Base-by-base conservation (phyloP, 805 yeast species). In the Wickerhamomyces tratensis region DNA sequence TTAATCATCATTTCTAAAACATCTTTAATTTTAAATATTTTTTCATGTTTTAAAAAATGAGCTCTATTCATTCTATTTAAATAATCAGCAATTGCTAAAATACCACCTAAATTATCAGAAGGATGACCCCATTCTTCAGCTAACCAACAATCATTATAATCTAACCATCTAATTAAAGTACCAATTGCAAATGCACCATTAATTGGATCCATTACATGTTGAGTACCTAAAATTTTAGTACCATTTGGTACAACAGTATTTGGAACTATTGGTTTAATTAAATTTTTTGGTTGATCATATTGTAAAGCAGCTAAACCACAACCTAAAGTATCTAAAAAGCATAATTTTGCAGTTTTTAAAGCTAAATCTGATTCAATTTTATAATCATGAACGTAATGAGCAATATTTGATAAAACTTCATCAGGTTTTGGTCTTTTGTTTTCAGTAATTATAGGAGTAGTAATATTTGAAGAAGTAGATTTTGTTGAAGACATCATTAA, bases 41-140 rank as follows among this genome's bases (percentile, higher is more conserved):
- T 59, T 29, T 76, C 77, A 26, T 53, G 51, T 38, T 56, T 57
- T 25, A 66, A 68, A 34, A 57, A 56, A 31, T 66, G 61, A 14
- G 67, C 64, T 50, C 65, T 67, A 41, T 64, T 57, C 25, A 63
- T 52, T 48, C 81, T 66, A 41, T 77, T 70, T 43, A 71, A 63
- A 62, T 73, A 67, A 57, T 76, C 82, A 31, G 80, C 72, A 33
- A 77, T 76, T 2, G 82, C 77, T 12, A 76, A 56, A 44, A 76
- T 74, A 41, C 78, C 77, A 39, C 81, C 82, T 40, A 76, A 51
- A 56, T 76, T 76, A 52, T 76, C 82, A 31, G 78, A 71, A 25
- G 82, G 82, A 56, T 76, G 82, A 5, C 82, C 82, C 82, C 82
- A 76, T 56, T 77, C 82, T n/a, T 79, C 80, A 39, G 82, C 82